A percentile compares a stretch with the other conserved stretches of the same genome.
Conservation (phyloP, 2,329 filamentous ascomycete genomes). For the Sordariomycetes sp. region DNA sequence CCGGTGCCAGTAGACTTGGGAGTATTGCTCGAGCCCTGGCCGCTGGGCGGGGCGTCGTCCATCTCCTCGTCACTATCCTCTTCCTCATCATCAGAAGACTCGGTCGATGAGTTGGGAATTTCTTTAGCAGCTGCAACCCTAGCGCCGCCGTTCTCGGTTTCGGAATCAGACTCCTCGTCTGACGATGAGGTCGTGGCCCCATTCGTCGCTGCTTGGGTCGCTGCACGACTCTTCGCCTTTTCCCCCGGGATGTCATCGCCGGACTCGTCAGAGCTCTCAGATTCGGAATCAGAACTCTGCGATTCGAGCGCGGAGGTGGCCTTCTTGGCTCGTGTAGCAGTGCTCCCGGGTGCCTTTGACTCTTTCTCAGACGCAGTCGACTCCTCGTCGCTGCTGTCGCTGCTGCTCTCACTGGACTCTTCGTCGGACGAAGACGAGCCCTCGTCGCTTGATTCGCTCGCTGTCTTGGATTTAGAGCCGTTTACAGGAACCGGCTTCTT, state of each 20-base stretch:
- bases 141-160: neutral
- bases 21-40: neutral
- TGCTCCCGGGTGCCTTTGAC: neutral
- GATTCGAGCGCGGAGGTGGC: neutral
- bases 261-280: slow-evolving; percentile 1
- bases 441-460: neutral
- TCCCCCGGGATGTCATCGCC: neutral
- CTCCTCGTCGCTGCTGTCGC: slow-evolving; percentile 1
- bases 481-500: neutral
- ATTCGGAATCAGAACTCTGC: neutral
- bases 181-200: neutral
- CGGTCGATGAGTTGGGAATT: neutral
- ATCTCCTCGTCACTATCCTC: neutral
- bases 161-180: neutral
- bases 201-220: neutral
- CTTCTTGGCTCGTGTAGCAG: neutral
- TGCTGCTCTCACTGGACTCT: neutral
- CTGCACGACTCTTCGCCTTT: neutral
- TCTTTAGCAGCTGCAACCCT: neutral
- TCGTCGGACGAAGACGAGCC: neutral
- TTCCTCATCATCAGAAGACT: neutral
- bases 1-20: neutral
- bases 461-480: neutral
- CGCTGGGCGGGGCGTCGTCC: neutral
- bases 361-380: neutral